These are phyloP conservation scores for Fusarium pilosicola DNA, from an alignment of 2,329 filamentous ascomycete genomes.

Conservation along the genomic window DNA sequence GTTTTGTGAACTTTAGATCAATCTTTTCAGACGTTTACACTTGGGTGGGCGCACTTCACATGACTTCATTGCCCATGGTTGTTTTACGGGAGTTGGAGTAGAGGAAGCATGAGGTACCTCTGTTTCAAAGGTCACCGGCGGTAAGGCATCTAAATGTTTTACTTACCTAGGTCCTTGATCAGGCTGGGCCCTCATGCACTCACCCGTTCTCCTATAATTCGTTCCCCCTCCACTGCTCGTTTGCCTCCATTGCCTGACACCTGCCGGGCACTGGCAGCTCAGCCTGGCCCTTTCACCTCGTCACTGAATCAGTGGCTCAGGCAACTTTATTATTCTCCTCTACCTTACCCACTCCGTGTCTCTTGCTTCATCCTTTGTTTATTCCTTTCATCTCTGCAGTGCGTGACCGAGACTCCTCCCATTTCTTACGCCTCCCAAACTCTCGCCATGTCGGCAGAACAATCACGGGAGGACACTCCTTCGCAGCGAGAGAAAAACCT, in stretches of 20 bases:
- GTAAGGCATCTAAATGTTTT: not conserved
- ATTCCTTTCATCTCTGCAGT: not conserved
- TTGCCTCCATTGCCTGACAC: not conserved
- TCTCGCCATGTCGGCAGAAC: conserved; percentile 2
- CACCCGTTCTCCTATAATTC: not conserved
- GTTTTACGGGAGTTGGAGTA: conserved; percentile 19
- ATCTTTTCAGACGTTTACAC: conserved; percentile 26
- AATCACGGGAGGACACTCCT: not conserved
- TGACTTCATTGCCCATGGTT: conserved; percentile 23
- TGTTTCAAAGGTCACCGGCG: not conserved
- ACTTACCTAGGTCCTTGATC: not conserved
- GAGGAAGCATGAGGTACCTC: not conserved
- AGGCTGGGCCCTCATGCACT: not conserved
- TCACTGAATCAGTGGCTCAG: not conserved
- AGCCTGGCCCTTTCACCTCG: not conserved
- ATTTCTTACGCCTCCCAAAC: not conserved
- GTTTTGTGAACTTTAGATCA: conserved; percentile 34
- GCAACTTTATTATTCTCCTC: not conserved
- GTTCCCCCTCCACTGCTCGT: not conserved
- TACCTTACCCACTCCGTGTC: too few relatives aligned
- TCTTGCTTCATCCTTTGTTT: not conserved
- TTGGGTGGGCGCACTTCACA: conserved; percentile 23
- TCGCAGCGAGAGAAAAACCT: conserved; percentile 18
- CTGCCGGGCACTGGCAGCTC: not conserved
- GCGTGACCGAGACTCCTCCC: not conserved